These are phyloP conservation scores for Sechiopsis laciniata DNA, from an alignment of 306 rosid genomes.

Conservation along the genomic window DNA sequence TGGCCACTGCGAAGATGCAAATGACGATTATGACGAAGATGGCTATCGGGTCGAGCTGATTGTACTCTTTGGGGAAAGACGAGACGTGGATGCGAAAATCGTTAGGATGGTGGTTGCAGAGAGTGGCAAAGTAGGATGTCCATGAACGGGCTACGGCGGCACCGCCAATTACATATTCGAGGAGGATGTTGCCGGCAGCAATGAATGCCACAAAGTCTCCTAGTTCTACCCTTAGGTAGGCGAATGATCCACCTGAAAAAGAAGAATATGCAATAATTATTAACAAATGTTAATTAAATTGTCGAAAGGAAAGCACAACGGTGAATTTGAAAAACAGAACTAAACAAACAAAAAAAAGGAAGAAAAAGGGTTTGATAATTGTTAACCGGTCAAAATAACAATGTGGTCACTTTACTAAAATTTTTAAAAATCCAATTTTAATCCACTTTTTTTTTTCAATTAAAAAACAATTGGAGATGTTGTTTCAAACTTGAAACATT, in stretches of 20 bases:
- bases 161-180: slow-evolving; percentile 51
- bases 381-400: too few relatives aligned
- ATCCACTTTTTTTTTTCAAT: too few relatives aligned
- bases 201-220: slow-evolving; percentile 78
- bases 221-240: slow-evolving; percentile 71
- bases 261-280: background rate
- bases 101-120: slow-evolving; percentile 38
- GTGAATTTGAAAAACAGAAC: background rate
- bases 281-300: background rate
- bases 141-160: slow-evolving; percentile 79
- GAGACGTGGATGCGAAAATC: slow-evolving; percentile 50
- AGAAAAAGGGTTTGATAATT: too few relatives aligned
- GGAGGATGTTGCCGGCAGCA: slow-evolving; percentile 77
- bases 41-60: slow-evolving; percentile 65
- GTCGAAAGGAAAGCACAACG: background rate
- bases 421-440: too few relatives aligned
- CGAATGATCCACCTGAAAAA: slow-evolving; percentile 73
- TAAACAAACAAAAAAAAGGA: too few relatives aligned
- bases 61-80: slow-evolving; percentile 22
- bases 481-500: too few relatives aligned
- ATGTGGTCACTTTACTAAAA: too few relatives aligned
- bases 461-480: too few relatives aligned
- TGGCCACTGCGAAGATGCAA: slow-evolving; percentile 49
- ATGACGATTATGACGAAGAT: slow-evolving; percentile 36
- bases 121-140: slow-evolving; percentile 83